Percentiles rank a stretch among this genome's conserved stretches.
Conservation (phyloP, 129 eudicot species). For the Silybum marianum region DNA sequence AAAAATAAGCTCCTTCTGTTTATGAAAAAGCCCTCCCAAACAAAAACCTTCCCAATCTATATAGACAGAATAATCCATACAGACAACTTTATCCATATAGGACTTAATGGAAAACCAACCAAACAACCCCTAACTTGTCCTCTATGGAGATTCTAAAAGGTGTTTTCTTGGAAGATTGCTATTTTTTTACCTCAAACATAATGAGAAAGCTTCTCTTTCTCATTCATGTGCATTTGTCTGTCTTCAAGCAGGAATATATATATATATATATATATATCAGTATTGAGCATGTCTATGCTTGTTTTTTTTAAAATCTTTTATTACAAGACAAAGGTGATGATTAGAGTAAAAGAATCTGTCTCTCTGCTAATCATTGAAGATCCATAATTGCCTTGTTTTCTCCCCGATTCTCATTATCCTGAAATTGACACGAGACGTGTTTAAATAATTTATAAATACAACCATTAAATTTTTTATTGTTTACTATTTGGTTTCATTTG, state of each 20-base stretch:
- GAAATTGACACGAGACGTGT: constrained; percentile 3
- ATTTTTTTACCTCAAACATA: neutral
- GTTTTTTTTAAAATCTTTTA: constrained; percentile 18
- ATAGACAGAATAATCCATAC: too few species aligned
- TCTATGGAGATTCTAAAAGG: neutral
- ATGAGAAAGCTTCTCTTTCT: constrained; percentile 10
- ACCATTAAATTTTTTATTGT: neutral
- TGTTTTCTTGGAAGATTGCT: neutral
- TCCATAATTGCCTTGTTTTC: constrained; percentile 21
- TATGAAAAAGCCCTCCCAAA: too few species aligned
- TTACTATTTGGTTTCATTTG: neutral
- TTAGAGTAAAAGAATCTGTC: constrained; percentile 11
- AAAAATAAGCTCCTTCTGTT: too few species aligned
- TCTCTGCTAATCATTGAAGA: constrained; percentile 11
- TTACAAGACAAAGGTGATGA: constrained; percentile 34
- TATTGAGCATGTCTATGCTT: constrained; percentile 20
- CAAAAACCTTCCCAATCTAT: too few species aligned
- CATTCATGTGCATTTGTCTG: constrained; percentile 50
- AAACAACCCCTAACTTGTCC: constrained; percentile 17
- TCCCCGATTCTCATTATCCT: constrained; percentile 24
- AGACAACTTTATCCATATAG: too few species aligned
- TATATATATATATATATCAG: neutral
- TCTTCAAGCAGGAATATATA: constrained; percentile 46
- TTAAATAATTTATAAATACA: neutral
- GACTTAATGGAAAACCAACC: too few species aligned